Evolutionary conservation across 2,329 filamentous ascomycete genomes (phyloP), one percentile per base, ranked within the genome.

Genomic region (Emergomyces orientalis): DNA sequence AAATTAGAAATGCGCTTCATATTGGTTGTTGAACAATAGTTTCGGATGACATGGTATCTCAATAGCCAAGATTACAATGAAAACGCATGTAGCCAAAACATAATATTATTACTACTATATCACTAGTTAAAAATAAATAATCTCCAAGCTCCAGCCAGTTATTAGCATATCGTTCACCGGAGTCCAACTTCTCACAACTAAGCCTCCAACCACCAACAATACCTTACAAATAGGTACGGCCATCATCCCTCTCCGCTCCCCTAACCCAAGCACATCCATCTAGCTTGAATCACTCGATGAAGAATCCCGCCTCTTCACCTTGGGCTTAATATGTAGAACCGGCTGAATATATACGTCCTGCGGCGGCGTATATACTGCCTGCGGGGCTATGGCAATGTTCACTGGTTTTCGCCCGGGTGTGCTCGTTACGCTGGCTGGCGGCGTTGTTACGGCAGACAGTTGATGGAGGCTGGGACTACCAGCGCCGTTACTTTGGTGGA

Each of bases 301-400:
- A n/a, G 57, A 59, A 59, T 47, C 41, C 57, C 17, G 34, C 39
- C 57, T 47, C 27, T 47, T 47, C 19, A 34, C 6, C 14, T 59
- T 32, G 27, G 37, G 37, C 8, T 45, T 47, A 45, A 59, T 47
- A 17, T 59, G 37, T 34, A 59, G 6, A 32, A 47, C 41, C 3
- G 41, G 57, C 41, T 47, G 57, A 45, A 59, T 32, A n/a, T 45
- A 45, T 27, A 59, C 27, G 25, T 59, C 39, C 27, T 59, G 57
- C 27, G 41, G 57, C 3, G 57, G 57, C 9, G 57, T 47, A 59
- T 34, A 32, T 25, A 39, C 8, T 41, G 55, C 25, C n/a, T 30
- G 55, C 5, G 55, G 55, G 1, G 37, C 14, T 25, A 39, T 25
- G 25, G 34, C 25, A 32, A 59, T 32, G 27, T 59, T 59, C 32